Percentiles rank a stretch among this genome's conserved stretches.
Evolutionary conservation across 306 rosid species (phyloP).

Genomic region (Corylus americana): DNA sequence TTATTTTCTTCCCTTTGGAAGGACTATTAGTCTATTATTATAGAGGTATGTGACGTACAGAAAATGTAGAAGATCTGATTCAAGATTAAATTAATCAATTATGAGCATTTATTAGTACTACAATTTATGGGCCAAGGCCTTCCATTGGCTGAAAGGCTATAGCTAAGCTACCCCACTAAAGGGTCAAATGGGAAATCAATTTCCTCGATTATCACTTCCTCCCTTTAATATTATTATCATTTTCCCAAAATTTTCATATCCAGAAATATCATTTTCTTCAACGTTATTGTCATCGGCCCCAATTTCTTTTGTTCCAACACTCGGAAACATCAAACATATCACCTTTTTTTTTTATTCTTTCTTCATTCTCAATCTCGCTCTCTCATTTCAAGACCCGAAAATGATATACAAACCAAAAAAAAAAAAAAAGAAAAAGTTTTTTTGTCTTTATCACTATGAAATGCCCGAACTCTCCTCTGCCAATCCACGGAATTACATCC

Average conservation of each 20-base stretch:
- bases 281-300: neutral
- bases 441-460: neutral
- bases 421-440: neutral
- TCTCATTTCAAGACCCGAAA: neutral
- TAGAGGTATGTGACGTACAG: neutral
- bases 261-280: slow-evolving; percentile 14
- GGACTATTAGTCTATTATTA: neutral
- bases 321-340: neutral
- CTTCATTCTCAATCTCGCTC: slow-evolving; percentile 18
- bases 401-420: neutral
- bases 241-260: neutral
- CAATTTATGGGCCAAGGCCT: neutral
- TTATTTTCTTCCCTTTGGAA: too few relatives aligned
- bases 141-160: neutral
- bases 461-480: neutral
- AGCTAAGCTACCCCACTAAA: neutral
- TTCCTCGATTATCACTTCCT: neutral
- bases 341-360: neutral
- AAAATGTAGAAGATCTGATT: too few relatives aligned
- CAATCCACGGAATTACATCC: slow-evolving; percentile 13
- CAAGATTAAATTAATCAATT: neutral
- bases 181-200: neutral
- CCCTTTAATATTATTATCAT: neutral
- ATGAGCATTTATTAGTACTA: neutral
- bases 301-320: neutral